Evolutionary conservation across 129 eudicot species (phyloP).

Genomic region (Tanacetum coccineum): DNA sequence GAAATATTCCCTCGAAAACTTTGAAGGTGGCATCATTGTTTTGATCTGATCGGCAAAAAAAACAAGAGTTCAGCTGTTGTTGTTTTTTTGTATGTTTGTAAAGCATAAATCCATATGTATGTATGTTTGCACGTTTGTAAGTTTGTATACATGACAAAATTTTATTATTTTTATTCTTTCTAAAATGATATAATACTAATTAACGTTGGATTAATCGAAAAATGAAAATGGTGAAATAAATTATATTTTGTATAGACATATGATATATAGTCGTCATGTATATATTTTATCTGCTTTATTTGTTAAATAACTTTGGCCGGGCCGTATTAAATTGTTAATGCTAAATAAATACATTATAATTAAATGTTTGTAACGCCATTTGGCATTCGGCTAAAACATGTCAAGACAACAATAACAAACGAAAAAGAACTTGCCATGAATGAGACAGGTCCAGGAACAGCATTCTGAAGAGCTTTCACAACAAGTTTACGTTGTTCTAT

Average conservation of each 20-base stretch:
- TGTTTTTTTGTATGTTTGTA: not conserved
- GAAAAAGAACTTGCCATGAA: conserved; percentile 46
- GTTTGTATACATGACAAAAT: not conserved
- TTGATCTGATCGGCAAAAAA: conserved; percentile 43
- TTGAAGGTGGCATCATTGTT: conserved; percentile 58
- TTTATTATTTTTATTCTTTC: not conserved
- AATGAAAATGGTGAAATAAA: too few species aligned
- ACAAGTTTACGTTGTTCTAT: conserved; percentile 50
- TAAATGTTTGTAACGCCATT: not conserved
- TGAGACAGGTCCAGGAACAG: conserved; percentile 56
- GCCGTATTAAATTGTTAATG: too few species aligned
- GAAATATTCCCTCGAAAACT: conserved; percentile 60
- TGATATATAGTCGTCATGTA: too few species aligned
- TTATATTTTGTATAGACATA: too few species aligned
- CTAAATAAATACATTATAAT: too few species aligned
- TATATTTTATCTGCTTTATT: too few species aligned
- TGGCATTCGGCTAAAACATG: not conserved
- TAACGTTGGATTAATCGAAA: too few species aligned
- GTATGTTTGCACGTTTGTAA: too few species aligned
- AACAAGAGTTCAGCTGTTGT: not conserved
- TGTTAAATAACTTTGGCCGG: too few species aligned
- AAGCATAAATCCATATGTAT: not conserved
- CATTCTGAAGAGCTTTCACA: conserved; percentile 48
- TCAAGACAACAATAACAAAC: conserved; percentile 8
- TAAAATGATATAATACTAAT: not conserved